Base-by-base conservation (phyloP, 31 red algal species). In the Odonthalia washingtoniensis region DNA sequence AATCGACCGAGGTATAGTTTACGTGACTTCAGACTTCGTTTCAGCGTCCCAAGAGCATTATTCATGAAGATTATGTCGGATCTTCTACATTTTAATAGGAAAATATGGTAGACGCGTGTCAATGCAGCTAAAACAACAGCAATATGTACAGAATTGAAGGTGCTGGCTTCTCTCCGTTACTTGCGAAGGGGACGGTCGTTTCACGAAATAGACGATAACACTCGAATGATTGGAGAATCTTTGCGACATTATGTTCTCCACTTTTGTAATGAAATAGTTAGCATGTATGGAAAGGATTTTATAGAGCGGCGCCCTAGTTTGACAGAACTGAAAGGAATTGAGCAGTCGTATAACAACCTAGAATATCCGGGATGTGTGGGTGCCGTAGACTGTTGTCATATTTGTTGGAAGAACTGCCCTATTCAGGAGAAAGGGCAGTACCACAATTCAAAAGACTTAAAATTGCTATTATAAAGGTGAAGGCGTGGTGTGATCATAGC, bases 371-470 rank as follows among this genome's bases (percentile, higher is more conserved):
- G 52, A 14, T 61, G 52, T 24, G 14, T 61, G 14, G 52, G 52
- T 24, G 52, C 52, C 52, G 14, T n/a, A n/a, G n/a, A n/a, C n/a
- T n/a, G n/a, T n/a, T n/a, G n/a, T n/a, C n/a, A n/a, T n/a, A n/a
- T n/a, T n/a, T n/a, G n/a, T n/a, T n/a, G n/a, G n/a, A n/a, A n/a
- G n/a, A n/a, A n/a, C n/a, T n/a, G n/a, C n/a, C 30, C 67, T 72
- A 27, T 30, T 12, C 30, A 16, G 12, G 17, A 72, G 30, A 72
- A 72, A 32, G 67, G 67, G 67, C 67, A 72, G 32, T 72, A 30
- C 30, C 67, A 72, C 31, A 72, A 30, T 72, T 30, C 31, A 33
- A 72, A 72, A 33, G 67, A 72, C 67, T 14, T 14, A 72, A 72
- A 32, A 14, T 72, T 14, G 67, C 67, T 32, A 30, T 72, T 12